A percentile compares a stretch with the other conserved stretches of the same genome.
phyloP scores from a whole-genome alignment of 1,284 basidiomycete genomes.

The Pulveroboletus sp. region DNA sequence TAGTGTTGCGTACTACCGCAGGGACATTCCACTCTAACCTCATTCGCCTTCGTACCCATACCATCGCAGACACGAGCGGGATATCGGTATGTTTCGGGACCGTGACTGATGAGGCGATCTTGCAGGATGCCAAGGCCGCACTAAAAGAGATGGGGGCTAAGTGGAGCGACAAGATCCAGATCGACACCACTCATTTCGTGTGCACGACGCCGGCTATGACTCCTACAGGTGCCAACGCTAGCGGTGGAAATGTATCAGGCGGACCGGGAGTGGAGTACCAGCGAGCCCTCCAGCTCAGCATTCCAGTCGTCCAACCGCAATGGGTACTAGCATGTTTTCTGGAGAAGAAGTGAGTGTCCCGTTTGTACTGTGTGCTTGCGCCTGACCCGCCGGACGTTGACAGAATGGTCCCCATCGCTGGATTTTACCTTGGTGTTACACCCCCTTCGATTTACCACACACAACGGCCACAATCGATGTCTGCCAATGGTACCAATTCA shows the following conservation, averaged over 20 bases:
- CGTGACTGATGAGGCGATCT: slow-evolving; percentile 71
- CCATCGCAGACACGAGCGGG: slow-evolving; percentile 91
- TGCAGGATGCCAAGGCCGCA: slow-evolving; percentile 78
- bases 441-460: slow-evolving; percentile 49
- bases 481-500: slow-evolving; percentile 43
- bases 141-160: slow-evolving; percentile 82
- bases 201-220: slow-evolving; percentile 83
- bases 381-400: not conserved
- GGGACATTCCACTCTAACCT: slow-evolving; percentile 86
- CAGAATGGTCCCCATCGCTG: slow-evolving; percentile 85
- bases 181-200: slow-evolving; percentile 96
- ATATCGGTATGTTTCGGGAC: slow-evolving; percentile 92
- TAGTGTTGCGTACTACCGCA: slow-evolving; percentile 86
- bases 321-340: slow-evolving; percentile 87
- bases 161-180: slow-evolving; percentile 88
- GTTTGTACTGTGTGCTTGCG: not conserved
- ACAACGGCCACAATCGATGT: slow-evolving; percentile 73
- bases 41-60: slow-evolving; percentile 83
- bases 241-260: slow-evolving; percentile 43
- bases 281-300: slow-evolving; percentile 84
- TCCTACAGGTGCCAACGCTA: slow-evolving; percentile 57
- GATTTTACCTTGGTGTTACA: slow-evolving; percentile 76
- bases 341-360: slow-evolving; percentile 68
- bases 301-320: slow-evolving; percentile 87
- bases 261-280: slow-evolving; percentile 86